phyloP scores from a whole-genome alignment of 495 filamentous ascomycete species.

The Daldinia bambusicola region DNA sequence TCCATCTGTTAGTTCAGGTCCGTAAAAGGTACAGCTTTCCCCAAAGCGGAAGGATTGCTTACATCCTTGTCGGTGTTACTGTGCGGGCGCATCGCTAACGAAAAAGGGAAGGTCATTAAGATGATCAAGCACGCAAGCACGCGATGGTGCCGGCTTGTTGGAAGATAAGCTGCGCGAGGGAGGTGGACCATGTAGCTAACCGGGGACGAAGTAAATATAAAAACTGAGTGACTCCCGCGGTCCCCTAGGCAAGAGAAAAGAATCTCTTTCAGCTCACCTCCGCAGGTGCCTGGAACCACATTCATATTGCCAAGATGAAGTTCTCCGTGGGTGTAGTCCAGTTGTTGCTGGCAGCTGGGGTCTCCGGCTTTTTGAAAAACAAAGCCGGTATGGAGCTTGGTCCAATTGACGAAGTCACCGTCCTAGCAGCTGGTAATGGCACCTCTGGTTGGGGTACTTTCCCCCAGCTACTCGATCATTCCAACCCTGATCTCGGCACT shows the following conservation, averaged over 20 bases:
- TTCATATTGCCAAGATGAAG: constrained; percentile 42
- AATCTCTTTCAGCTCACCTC: constrained; percentile 8
- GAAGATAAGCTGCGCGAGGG: constrained; percentile 30
- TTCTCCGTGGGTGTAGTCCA: constrained; percentile 37
- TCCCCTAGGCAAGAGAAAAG: neutral
- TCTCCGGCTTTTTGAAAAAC: constrained; percentile 41
- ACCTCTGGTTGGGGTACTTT: constrained; percentile 54
- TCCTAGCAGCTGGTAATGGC: constrained; percentile 18
- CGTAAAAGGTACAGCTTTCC: constrained; percentile 3
- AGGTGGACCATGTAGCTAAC: constrained; percentile 12
- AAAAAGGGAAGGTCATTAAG: constrained; percentile 37
- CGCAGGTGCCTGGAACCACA: constrained; percentile 37
- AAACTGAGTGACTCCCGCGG: constrained; percentile 4
- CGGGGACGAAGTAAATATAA: constrained; percentile 23
- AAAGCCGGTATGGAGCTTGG: constrained; percentile 47
- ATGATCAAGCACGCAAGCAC: constrained; percentile 36
- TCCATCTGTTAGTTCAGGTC: too few species aligned
- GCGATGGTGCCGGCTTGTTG: constrained; percentile 21
- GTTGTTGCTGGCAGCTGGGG: constrained; percentile 45
- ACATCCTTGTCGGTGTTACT: constrained; percentile 16
- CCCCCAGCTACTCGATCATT: constrained; percentile 67
- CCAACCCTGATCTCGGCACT: constrained; percentile 63
- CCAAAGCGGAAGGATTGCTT: constrained; percentile 30
- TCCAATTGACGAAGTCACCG: constrained; percentile 38
- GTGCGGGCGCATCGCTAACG: constrained; percentile 11